Percentiles rank a stretch among this genome's conserved stretches.
Conservation (phyloP, 805 yeast genomes). For the Wickerhamiella azymoides region DNA sequence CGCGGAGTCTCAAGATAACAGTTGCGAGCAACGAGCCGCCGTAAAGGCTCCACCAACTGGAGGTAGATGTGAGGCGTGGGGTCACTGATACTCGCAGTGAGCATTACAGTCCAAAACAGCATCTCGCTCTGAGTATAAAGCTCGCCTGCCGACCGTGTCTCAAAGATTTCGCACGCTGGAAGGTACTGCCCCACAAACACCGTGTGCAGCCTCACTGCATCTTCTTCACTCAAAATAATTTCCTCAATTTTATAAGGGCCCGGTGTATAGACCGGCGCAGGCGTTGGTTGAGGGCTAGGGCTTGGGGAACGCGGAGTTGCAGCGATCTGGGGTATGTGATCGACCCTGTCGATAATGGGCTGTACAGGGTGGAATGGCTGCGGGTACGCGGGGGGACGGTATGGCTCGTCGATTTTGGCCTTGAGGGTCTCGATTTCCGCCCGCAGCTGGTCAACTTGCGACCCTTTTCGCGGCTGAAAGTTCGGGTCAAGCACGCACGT, state of each 20-base stretch:
- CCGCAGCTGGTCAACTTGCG: conserved; percentile 70
- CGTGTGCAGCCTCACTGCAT: conserved; percentile 61
- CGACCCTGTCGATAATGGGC: not conserved
- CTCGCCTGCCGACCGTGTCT: conserved; percentile 56
- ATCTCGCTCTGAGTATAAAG: conserved; percentile 72
- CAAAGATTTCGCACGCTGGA: conserved; percentile 69
- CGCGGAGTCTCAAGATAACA: conserved; percentile 91
- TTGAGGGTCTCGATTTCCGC: conserved; percentile 72
- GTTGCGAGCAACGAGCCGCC: conserved; percentile 77
- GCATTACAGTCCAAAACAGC: conserved; percentile 80
- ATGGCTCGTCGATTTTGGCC: conserved; percentile 40
- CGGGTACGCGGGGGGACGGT: conserved; percentile 48
- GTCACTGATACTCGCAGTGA: conserved; percentile 74
- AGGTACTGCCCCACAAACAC: conserved; percentile 52
- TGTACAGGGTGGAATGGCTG: conserved; percentile 14
- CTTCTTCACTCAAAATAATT: conserved; percentile 47
- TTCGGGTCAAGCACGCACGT: conserved; percentile 83
- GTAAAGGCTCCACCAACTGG: conserved; percentile 60
- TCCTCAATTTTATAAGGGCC: conserved; percentile 41
- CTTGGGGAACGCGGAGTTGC: not conserved
- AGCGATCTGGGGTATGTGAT: conserved; percentile 11
- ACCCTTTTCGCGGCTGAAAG: conserved; percentile 82
- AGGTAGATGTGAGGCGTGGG: conserved; percentile 75
- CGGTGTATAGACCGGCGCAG: conserved; percentile 9
- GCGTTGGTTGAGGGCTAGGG: not conserved